A percentile compares a stretch with the other conserved stretches of the same genome.
Conservation (phyloP, 495 filamentous ascomycete genomes). For the Xylaria venustula region DNA sequence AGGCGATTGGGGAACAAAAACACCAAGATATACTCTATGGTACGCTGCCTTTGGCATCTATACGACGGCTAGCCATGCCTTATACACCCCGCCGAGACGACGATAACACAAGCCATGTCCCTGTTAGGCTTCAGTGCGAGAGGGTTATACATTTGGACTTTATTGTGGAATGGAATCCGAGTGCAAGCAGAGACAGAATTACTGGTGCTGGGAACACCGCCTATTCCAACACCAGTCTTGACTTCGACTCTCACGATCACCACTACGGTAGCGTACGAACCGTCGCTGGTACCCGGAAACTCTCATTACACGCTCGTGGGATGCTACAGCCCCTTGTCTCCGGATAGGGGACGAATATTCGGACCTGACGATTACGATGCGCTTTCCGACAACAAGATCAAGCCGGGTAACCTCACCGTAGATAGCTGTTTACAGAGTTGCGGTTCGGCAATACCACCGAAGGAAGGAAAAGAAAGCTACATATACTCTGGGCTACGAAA, state of each 20-base stretch:
- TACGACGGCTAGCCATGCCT: constrained; percentile 15
- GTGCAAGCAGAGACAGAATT: constrained; percentile 16
- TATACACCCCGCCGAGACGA: constrained; percentile 14
- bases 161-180: constrained; percentile 17
- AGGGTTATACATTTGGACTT: constrained; percentile 9
- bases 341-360: constrained; percentile 11
- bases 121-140: constrained; percentile 15
- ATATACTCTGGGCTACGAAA: constrained; percentile 17
- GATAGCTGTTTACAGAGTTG: constrained; percentile 17
- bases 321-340: constrained; percentile 12
- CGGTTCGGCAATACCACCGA: background rate
- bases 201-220: constrained; percentile 10
- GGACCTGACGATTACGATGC: constrained; percentile 6
- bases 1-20: constrained; percentile 16
- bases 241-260: constrained; percentile 22
- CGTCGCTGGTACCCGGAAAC: constrained; percentile 12
- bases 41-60: background rate
- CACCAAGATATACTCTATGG: constrained; percentile 4
- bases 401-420: constrained; percentile 13
- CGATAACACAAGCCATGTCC: constrained; percentile 18
- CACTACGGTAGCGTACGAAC: constrained; percentile 24
- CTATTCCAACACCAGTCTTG: background rate
- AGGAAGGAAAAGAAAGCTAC: constrained; percentile 1
- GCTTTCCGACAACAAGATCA: background rate
- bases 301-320: constrained; percentile 16